These are phyloP conservation scores for Salvia sclarea DNA, from an alignment of 305 asterid genomes.

Conservation along the genomic window DNA sequence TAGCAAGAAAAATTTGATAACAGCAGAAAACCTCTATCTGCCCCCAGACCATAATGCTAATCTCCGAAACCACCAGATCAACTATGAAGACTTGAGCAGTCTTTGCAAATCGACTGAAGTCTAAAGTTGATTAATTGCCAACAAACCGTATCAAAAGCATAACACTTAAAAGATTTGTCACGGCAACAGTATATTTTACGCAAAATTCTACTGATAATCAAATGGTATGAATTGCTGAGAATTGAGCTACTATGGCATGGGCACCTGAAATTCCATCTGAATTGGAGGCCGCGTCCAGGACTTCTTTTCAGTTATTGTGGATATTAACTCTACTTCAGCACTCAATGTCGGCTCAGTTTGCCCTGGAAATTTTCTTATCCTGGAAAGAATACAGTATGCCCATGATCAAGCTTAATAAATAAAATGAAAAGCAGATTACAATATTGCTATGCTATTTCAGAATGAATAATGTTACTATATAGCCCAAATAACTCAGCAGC, in stretches of 20 bases:
- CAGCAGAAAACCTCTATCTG: background rate
- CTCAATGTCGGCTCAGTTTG: slow-evolving; percentile 99
- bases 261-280: slow-evolving; percentile 99
- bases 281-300: slow-evolving; percentile 98
- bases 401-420: slow-evolving; percentile 22
- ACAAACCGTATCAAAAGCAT: too few relatives aligned
- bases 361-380: slow-evolving; percentile 98
- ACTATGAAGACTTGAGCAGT: background rate
- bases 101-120: background rate
- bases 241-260: slow-evolving; percentile 9
- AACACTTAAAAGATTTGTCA: too few relatives aligned
- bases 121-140: background rate
- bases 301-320: slow-evolving; percentile 93
- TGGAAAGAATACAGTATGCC: slow-evolving; percentile 40
- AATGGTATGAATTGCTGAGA: background rate
- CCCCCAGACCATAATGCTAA: background rate
- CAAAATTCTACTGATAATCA: slow-evolving; percentile 2
- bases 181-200: background rate
- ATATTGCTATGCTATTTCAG: slow-evolving; percentile 5
- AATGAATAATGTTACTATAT: background rate
- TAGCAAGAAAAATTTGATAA: background rate
- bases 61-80: slow-evolving; percentile 3
- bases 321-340: slow-evolving; percentile 96
- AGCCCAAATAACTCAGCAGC: slow-evolving; percentile 12
- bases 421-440: slow-evolving; percentile 3